Evolutionary conservation across 495 filamentous ascomycete species (phyloP).

Genomic region (Podospora didyma): DNA sequence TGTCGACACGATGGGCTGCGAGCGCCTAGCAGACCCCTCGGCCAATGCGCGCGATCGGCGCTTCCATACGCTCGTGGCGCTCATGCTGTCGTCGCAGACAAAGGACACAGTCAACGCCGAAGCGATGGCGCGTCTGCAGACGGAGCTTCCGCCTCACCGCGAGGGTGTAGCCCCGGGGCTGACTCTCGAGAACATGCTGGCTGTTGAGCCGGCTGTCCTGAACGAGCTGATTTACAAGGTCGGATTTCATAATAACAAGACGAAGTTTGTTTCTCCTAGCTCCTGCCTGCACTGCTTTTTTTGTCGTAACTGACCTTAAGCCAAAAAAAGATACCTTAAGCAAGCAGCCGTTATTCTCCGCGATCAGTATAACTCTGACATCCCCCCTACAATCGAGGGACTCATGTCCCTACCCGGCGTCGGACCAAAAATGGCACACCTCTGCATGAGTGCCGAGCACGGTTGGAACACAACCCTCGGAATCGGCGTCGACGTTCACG

Average conservation of each 20-base stretch:
- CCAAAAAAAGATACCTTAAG: slow-evolving; percentile 62
- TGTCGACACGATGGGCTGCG: slow-evolving; percentile 98
- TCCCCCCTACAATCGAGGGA: slow-evolving; percentile 75
- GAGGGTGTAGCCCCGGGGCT: slow-evolving; percentile 44
- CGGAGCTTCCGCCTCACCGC: slow-evolving; percentile 56
- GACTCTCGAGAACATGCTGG: slow-evolving; percentile 75
- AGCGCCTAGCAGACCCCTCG: slow-evolving; percentile 59
- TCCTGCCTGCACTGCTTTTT: background rate
- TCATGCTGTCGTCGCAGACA: slow-evolving; percentile 97
- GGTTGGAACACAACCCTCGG: slow-evolving; percentile 58
- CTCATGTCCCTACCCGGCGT: slow-evolving; percentile 83
- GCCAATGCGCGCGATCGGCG: slow-evolving; percentile 61
- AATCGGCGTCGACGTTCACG: slow-evolving; percentile 66
- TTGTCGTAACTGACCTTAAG: background rate
- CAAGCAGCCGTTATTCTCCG: slow-evolving; percentile 66
- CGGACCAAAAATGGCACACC: slow-evolving; percentile 95
- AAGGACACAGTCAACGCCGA: slow-evolving; percentile 91
- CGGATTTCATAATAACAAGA: slow-evolving; percentile 97
- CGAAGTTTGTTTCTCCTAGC: slow-evolving; percentile 42
- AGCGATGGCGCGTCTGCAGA: slow-evolving; percentile 76
- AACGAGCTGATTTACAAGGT: slow-evolving; percentile 79
- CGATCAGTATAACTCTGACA: slow-evolving; percentile 68
- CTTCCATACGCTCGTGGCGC: slow-evolving; percentile 84
- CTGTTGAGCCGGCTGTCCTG: slow-evolving; percentile 61
- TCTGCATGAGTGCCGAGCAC: slow-evolving; percentile 64